phyloP scores from a whole-genome alignment of 176 grass and related monocot genomes.

The Oryza meridionalis region DNA sequence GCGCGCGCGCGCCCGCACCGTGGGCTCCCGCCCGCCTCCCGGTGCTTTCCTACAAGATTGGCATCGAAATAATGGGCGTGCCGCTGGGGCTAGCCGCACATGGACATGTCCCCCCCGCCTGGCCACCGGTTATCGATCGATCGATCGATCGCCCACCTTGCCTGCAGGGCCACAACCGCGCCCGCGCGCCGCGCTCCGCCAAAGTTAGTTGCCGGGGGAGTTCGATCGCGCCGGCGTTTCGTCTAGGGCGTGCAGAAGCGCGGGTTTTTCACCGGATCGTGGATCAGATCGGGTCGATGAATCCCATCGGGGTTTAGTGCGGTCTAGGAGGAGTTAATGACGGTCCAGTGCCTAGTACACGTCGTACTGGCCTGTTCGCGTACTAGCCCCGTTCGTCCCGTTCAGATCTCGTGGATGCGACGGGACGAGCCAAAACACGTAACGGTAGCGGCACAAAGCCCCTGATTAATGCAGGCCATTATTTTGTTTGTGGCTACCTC shows the following conservation, averaged over 20 bases:
- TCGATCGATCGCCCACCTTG: neutral
- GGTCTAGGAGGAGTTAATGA: neutral
- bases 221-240: neutral
- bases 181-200: neutral
- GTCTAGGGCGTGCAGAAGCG: neutral
- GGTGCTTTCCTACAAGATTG: constrained; percentile 49
- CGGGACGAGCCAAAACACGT: neutral
- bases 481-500: neutral
- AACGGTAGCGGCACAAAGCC: neutral
- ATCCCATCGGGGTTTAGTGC: neutral
- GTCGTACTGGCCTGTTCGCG: neutral
- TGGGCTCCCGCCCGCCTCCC: constrained; percentile 28
- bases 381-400: neutral
- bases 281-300: neutral
- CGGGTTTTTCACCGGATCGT: neutral
- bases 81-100: constrained; percentile 42
- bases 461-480: neutral
- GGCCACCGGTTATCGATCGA: neutral
- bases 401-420: neutral
- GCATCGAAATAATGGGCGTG: constrained; percentile 49
- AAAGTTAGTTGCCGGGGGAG: constrained; percentile 29
- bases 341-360: neutral
- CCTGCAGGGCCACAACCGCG: too few relatives aligned
- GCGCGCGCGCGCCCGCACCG: neutral
- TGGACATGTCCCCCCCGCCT: constrained; percentile 39